These are phyloP conservation scores for Aspergillus texensis DNA, from an alignment of 2,329 filamentous ascomycete species.

Conservation along the genomic window DNA sequence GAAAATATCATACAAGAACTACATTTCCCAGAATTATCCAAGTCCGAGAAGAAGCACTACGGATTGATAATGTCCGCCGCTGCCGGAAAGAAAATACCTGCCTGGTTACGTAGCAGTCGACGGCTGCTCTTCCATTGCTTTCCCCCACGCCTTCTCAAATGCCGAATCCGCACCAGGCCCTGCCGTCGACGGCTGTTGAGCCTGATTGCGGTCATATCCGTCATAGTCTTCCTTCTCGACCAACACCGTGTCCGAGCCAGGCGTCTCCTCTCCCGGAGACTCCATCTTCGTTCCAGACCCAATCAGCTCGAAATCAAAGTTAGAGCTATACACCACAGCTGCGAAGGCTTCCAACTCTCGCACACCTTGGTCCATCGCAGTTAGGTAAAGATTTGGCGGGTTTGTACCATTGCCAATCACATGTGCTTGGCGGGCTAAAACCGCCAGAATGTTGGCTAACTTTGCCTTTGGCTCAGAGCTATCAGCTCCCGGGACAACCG, in stretches of 20 bases:
- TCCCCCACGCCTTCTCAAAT: slow-evolving; percentile 42
- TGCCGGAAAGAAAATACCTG: not conserved
- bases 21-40: not conserved
- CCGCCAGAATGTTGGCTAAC: slow-evolving; percentile 85
- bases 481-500: slow-evolving; percentile 36
- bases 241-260: slow-evolving; percentile 19
- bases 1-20: slow-evolving; percentile 6
- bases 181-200: slow-evolving; percentile 4
- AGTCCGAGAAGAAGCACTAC: not conserved
- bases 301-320: slow-evolving; percentile 43
- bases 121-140: slow-evolving; percentile 34
- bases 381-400: slow-evolving; percentile 49
- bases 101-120: slow-evolving; percentile 8
- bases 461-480: slow-evolving; percentile 61
- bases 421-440: slow-evolving; percentile 88
- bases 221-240: slow-evolving; percentile 22
- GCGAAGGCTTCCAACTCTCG: slow-evolving; percentile 53
- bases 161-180: slow-evolving; percentile 26
- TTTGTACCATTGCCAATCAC: slow-evolving; percentile 73
- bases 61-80: not conserved
- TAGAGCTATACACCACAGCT: slow-evolving; percentile 53
- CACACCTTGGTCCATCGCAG: slow-evolving; percentile 48
- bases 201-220: slow-evolving; percentile 8
- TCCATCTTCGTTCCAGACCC: slow-evolving; percentile 24
- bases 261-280: slow-evolving; percentile 11